Percentiles rank a stretch among this genome's conserved stretches.
These are phyloP conservation scores for Penicillium sp. DNA, from an alignment of 2,329 filamentous ascomycete genomes.

Conservation along the genomic window DNA sequence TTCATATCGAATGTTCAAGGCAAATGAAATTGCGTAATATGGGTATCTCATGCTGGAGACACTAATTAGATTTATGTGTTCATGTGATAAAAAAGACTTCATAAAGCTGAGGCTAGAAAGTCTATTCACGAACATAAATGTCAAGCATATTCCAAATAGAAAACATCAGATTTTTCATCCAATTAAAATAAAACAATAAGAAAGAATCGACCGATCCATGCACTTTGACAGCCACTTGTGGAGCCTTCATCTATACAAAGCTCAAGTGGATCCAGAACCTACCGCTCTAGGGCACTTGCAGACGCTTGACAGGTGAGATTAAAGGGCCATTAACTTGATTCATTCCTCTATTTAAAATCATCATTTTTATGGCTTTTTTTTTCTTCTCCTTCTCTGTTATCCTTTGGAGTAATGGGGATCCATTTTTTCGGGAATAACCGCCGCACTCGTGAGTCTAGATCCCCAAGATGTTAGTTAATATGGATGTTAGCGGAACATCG, in stretches of 20 bases:
- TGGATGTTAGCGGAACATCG: neutral
- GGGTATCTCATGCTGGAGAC: too few relatives aligned
- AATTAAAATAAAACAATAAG: neutral
- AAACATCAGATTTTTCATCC: neutral
- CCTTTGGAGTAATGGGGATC: neutral
- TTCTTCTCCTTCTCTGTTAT: neutral
- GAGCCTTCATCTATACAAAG: slow-evolving; percentile 1
- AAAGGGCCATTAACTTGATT: neutral
- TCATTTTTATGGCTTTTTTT: neutral
- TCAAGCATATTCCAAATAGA: neutral
- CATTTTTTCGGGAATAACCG: neutral
- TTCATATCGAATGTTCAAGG: too few relatives aligned
- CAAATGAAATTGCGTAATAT: too few relatives aligned
- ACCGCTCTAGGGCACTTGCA: neutral
- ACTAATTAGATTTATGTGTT: too few relatives aligned
- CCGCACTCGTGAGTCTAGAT: neutral
- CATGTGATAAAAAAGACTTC: too few relatives aligned
- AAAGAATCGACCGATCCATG: neutral
- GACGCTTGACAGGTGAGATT: neutral
- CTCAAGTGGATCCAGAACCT: neutral
- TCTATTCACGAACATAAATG: neutral
- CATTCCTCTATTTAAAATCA: neutral
- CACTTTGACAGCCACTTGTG: neutral
- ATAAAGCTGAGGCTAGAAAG: too few relatives aligned
- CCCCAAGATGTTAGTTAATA: neutral